Percentiles rank a stretch among this genome's conserved stretches.
Evolutionary conservation across 148 eudicot species (phyloP).

Genomic region (Diospyros kaki): DNA sequence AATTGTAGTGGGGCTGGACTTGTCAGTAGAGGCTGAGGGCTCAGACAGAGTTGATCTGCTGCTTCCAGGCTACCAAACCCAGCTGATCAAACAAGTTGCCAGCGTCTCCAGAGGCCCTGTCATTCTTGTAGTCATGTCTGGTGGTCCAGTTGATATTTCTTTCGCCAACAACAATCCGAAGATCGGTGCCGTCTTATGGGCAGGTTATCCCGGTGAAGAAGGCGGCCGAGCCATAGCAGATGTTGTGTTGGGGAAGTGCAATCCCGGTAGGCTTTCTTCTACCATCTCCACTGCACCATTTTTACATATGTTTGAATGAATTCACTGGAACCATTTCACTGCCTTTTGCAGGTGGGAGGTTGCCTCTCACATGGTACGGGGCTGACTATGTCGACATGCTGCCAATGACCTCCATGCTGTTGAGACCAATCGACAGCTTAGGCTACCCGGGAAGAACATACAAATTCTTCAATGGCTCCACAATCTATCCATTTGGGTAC

Average conservation of each 20-base stretch:
- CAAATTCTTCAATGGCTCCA: slow-evolving; percentile 51
- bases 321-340: not conserved
- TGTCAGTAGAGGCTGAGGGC: slow-evolving; percentile 16
- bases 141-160: slow-evolving; percentile 20
- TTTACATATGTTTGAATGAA: not conserved
- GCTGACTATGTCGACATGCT: slow-evolving; percentile 15
- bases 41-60: slow-evolving; percentile 9
- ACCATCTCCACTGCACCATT: not conserved
- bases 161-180: slow-evolving; percentile 20
- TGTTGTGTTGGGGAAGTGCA: slow-evolving; percentile 40
- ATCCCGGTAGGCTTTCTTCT: slow-evolving; percentile 34
- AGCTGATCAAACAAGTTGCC: slow-evolving; percentile 17
- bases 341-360: slow-evolving; percentile 24
- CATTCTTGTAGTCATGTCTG: slow-evolving; percentile 24
- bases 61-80: slow-evolving; percentile 22
- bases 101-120: slow-evolving; percentile 11
- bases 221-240: slow-evolving; percentile 64
- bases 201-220: slow-evolving; percentile 62
- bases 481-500: slow-evolving; percentile 50
- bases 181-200: slow-evolving; percentile 57
- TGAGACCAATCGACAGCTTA: slow-evolving; percentile 35
- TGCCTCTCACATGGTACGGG: slow-evolving; percentile 35
- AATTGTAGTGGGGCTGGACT: slow-evolving; percentile 13
- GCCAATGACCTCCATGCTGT: slow-evolving; percentile 36
- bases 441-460: slow-evolving; percentile 68